phyloP scores from a whole-genome alignment of 257 asterid genomes.

The Solanum etuberosum region DNA sequence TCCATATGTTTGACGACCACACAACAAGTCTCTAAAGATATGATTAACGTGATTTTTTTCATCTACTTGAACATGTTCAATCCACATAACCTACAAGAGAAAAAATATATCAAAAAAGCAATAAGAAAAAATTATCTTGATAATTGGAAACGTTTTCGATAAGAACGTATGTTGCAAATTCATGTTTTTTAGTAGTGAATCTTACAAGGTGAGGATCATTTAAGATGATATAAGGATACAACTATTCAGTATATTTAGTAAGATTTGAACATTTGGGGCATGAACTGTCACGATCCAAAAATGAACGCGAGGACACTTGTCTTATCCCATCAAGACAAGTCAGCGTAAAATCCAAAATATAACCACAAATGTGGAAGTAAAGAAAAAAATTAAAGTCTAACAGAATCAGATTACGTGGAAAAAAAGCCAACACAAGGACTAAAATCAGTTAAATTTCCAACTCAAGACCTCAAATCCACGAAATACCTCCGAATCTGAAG shows the following conservation, averaged over 20 bases:
- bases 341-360: too few species aligned
- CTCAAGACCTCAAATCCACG: too few species aligned
- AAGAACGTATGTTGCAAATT: not conserved
- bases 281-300: too few species aligned
- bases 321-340: too few species aligned
- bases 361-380: too few species aligned
- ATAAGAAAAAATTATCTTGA: not conserved
- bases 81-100: constrained; percentile 48
- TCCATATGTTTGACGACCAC: constrained; percentile 45
- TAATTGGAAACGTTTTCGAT: not conserved
- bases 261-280: not conserved
- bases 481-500: too few species aligned
- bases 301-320: too few species aligned
- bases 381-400: too few species aligned
- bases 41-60: constrained; percentile 40
- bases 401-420: too few species aligned
- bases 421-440: too few species aligned
- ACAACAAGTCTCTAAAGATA: constrained; percentile 42
- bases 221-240: not conserved
- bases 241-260: not conserved
- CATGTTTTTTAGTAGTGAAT: not conserved
- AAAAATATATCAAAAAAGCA: not conserved
- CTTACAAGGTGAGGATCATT: not conserved
- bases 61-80: constrained; percentile 69
- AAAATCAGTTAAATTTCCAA: too few species aligned